A percentile compares a stretch with the other conserved stretches of the same genome.
phyloP scores from a whole-genome alignment of 2,329 filamentous ascomycete species.

The Botrytis pseudocinerea region DNA sequence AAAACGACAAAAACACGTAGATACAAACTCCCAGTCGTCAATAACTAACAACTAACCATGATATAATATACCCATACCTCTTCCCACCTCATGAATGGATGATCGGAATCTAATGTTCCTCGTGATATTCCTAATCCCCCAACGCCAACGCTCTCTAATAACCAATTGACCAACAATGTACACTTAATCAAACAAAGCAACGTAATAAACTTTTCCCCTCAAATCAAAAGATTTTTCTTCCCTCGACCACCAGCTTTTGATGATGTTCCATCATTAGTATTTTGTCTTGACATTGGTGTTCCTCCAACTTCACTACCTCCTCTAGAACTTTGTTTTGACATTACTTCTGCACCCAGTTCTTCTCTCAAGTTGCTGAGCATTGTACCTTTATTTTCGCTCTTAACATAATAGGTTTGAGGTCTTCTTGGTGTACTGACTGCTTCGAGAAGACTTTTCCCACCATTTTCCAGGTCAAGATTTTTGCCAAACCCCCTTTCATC shows the following conservation, averaged over 20 bases:
- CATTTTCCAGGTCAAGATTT: constrained; percentile 39
- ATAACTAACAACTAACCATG: constrained; percentile 4
- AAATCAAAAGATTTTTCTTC: constrained; percentile 14
- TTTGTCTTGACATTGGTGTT: constrained; percentile 23
- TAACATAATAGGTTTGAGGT: constrained; percentile 21
- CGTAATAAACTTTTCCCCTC: neutral
- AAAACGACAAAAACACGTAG: neutral
- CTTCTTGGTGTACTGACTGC: constrained; percentile 27
- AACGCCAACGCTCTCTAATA: constrained; percentile 12
- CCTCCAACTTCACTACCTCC: constrained; percentile 20
- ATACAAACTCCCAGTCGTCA: constrained; percentile 5
- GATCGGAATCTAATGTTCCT: neutral
- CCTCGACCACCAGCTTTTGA: constrained; percentile 4
- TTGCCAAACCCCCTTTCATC: constrained; percentile 36
- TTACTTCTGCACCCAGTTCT: constrained; percentile 28
- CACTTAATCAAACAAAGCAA: neutral
- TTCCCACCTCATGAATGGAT: constrained; percentile 2
- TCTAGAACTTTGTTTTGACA: constrained; percentile 27
- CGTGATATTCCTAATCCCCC: constrained; percentile 10
- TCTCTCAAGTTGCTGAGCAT: constrained; percentile 24
- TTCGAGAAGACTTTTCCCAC: constrained; percentile 34
- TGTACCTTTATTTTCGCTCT: constrained; percentile 26
- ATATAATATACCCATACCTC: constrained; percentile 17
- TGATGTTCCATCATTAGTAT: constrained; percentile 22
- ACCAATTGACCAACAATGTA: constrained; percentile 3